phyloP scores from a whole-genome alignment of 1,139 yeast genomes.

The Kurtzmaniella quercitrusa region DNA sequence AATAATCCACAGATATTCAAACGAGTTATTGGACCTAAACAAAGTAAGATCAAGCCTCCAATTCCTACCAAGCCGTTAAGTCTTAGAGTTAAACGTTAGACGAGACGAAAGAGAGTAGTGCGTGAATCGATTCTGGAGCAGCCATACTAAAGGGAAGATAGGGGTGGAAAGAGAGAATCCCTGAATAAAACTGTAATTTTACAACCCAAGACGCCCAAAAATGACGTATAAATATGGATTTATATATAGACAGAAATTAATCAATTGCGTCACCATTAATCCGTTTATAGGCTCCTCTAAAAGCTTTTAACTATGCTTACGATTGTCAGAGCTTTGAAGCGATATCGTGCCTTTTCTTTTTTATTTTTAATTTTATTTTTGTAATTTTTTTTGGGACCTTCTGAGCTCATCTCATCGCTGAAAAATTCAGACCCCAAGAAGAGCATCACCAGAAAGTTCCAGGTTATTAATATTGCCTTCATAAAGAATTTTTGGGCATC shows the following conservation, averaged over 20 bases:
- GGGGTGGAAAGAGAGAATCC: not conserved
- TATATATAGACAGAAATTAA: no score
- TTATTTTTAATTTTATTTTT: constrained; percentile 3
- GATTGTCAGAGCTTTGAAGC: not conserved
- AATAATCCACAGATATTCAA: constrained; percentile 29
- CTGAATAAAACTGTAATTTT: no score
- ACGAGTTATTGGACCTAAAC: constrained; percentile 34
- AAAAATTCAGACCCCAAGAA: not conserved
- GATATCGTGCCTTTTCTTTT: constrained; percentile 3
- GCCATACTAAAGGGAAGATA: not conserved
- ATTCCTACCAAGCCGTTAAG: constrained; percentile 35
- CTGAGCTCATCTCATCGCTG: constrained; percentile 1
- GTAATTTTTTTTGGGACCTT: not conserved
- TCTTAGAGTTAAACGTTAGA: constrained; percentile 7
- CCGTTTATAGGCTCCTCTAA: no score
- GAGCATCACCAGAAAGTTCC: not conserved
- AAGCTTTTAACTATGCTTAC: constrained; percentile 1
- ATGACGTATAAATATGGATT: no score
- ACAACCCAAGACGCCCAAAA: no score
- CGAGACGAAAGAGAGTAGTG: no score
- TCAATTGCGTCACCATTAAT: no score
- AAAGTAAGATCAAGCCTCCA: constrained; percentile 30
- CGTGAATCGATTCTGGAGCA: not conserved
- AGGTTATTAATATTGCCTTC: not conserved
- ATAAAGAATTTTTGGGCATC: not conserved